Conservation (phyloP, 1,284 basidiomycete genomes). For the Ceratobasidium sp. region DNA sequence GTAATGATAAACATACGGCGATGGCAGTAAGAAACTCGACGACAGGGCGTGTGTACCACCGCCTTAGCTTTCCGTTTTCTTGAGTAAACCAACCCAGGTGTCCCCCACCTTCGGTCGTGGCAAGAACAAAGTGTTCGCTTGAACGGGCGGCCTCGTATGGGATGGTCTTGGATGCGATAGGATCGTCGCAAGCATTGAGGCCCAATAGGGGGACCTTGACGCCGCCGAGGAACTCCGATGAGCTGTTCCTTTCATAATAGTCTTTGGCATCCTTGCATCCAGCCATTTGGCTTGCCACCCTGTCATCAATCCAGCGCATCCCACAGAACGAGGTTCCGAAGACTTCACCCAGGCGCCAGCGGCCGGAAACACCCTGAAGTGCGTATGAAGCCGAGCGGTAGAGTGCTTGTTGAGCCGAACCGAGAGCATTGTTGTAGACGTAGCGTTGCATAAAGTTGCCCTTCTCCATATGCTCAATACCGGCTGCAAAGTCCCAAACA, state of each 20-base stretch:
- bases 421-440: constrained; percentile 55
- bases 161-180: constrained; percentile 51
- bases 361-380: constrained; percentile 19
- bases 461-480: constrained; percentile 46
- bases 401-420: constrained; percentile 50
- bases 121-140: constrained; percentile 55
- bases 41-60: constrained; percentile 40
- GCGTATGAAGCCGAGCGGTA: constrained; percentile 33
- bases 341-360: constrained; percentile 15
- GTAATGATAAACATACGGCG: neutral
- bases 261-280: constrained; percentile 52
- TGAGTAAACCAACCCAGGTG: constrained; percentile 62
- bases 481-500: constrained; percentile 50
- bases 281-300: constrained; percentile 50
- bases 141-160: constrained; percentile 47
- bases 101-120: constrained; percentile 57
- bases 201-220: constrained; percentile 50
- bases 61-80: constrained; percentile 23
- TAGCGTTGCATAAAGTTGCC: constrained; percentile 50
- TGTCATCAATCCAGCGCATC: constrained; percentile 39
- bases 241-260: constrained; percentile 56
- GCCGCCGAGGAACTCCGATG: constrained; percentile 12
- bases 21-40: constrained; percentile 23
- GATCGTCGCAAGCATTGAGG: constrained; percentile 62
- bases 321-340: constrained; percentile 19